Percentiles rank a stretch among this genome's conserved stretches.
phyloP scores from a whole-genome alignment of 192 early-diverging fungal genomes.

The Cladochytrium replicatum region DNA sequence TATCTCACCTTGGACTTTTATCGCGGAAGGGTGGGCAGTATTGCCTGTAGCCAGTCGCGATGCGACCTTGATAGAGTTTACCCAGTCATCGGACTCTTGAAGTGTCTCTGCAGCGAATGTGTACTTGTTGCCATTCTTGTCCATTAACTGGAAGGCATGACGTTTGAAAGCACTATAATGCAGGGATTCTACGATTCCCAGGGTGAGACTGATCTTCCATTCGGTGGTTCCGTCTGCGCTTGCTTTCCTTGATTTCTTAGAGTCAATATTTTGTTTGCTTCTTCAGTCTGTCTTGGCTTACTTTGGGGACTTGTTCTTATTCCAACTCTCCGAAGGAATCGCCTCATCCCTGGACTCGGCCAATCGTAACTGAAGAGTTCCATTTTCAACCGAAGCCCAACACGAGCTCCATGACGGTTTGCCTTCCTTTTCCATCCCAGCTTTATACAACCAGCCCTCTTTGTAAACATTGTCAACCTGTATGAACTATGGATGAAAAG shows the following conservation, averaged over 20 bases:
- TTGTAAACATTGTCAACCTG: slow-evolving; percentile 17
- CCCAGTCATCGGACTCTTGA: slow-evolving; percentile 23
- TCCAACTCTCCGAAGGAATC: background rate
- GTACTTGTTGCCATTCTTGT: slow-evolving; percentile 14
- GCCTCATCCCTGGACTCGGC: slow-evolving; percentile 16
- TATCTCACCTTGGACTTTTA: too few species aligned
- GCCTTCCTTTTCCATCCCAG: background rate
- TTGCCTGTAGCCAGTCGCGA: background rate
- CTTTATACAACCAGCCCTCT: slow-evolving; percentile 18
- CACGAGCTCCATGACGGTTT: slow-evolving; percentile 11
- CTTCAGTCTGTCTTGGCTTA: background rate
- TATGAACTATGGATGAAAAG: too few species aligned
- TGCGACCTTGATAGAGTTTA: slow-evolving; percentile 19
- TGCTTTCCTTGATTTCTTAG: background rate
- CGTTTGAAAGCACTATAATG: slow-evolving; percentile 7
- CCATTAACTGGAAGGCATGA: slow-evolving; percentile 8
- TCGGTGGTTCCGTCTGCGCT: background rate
- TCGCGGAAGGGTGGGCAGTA: too few species aligned
- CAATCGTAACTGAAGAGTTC: slow-evolving; percentile 6
- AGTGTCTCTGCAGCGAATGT: slow-evolving; percentile 7
- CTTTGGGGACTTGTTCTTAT: background rate
- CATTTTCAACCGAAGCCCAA: slow-evolving; percentile 20
- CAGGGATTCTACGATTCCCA: background rate
- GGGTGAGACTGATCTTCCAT: background rate
- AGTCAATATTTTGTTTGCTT: too few species aligned